phyloP scores from a whole-genome alignment of 805 yeast species.

The Wickerhamiella kazuoi region DNA sequence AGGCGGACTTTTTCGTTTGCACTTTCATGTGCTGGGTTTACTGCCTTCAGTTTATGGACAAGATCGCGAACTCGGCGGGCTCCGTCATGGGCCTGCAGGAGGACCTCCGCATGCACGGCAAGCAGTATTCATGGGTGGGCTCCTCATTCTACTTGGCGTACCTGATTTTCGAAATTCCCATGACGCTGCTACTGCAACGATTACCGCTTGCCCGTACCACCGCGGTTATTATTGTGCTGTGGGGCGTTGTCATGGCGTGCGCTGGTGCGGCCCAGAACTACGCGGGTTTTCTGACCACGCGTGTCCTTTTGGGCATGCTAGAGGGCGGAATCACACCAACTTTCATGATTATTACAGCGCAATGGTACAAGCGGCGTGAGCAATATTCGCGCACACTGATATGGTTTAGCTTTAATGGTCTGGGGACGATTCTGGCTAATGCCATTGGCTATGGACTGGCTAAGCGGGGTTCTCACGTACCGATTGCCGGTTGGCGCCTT shows the following conservation, averaged over 20 bases:
- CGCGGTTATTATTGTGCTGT: conserved; percentile 30
- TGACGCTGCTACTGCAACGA: conserved; percentile 30
- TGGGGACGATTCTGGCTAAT: conserved; percentile 12
- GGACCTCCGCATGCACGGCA: conserved; percentile 29
- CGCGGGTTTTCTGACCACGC: conserved; percentile 29
- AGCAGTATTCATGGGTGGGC: conserved; percentile 30
- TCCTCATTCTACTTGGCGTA: conserved; percentile 48
- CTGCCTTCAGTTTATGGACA: conserved; percentile 42
- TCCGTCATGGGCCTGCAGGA: conserved; percentile 33
- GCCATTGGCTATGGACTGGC: conserved; percentile 14
- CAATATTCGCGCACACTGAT: conserved; percentile 36
- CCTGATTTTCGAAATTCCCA: conserved; percentile 36
- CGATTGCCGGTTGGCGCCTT: conserved; percentile 39
- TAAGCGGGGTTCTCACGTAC: conserved; percentile 5
- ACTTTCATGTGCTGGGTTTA: conserved; percentile 34
- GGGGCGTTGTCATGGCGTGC: conserved; percentile 40
- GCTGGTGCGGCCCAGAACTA: conserved; percentile 34
- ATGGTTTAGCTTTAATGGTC: conserved; percentile 21
- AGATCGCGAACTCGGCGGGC: conserved; percentile 32
- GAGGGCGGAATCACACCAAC: conserved; percentile 34
- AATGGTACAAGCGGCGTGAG: conserved; percentile 34
- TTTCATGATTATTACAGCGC: conserved; percentile 37
- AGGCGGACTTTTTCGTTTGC: conserved; percentile 32
- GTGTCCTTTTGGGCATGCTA: conserved; percentile 34
- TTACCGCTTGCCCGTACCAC: conserved; percentile 39